Percentiles rank a stretch among this genome's conserved stretches.
Conservation (phyloP, 768 basidiomycete species). For the Macrolepiota albuminosa region DNA sequence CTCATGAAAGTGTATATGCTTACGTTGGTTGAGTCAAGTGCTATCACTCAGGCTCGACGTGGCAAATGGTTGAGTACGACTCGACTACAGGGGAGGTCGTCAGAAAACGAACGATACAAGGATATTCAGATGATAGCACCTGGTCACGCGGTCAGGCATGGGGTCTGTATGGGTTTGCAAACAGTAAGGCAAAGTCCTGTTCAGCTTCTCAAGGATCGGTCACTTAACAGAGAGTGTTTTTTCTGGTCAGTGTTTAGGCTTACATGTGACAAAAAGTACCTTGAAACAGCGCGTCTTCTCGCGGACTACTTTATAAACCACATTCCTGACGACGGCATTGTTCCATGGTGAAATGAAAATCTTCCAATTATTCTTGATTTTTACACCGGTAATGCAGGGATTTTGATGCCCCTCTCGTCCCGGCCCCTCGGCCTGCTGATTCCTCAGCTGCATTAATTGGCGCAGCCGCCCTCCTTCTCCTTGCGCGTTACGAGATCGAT, state of each 20-base stretch:
- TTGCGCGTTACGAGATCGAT: slow-evolving; percentile 40
- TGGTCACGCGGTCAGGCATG: slow-evolving; percentile 75
- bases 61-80: slow-evolving; percentile 67
- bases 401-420: slow-evolving; percentile 60
- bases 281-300: slow-evolving; percentile 54
- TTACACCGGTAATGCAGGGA: slow-evolving; percentile 41
- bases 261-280: slow-evolving; percentile 45
- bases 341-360: slow-evolving; percentile 51
- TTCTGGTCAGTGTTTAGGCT: slow-evolving; percentile 48
- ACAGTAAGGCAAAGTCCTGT: slow-evolving; percentile 43
- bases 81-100: slow-evolving; percentile 59
- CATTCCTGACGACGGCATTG: slow-evolving; percentile 54
- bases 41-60: slow-evolving; percentile 35
- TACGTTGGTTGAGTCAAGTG: not conserved
- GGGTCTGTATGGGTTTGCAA: slow-evolving; percentile 67
- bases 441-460: slow-evolving; percentile 67
- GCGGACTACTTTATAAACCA: slow-evolving; percentile 58
- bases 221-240: not conserved
- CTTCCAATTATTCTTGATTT: not conserved
- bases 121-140: slow-evolving; percentile 59
- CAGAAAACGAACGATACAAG: slow-evolving; percentile 53
- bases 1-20: not conserved
- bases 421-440: slow-evolving; percentile 55
- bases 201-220: not conserved
- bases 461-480: slow-evolving; percentile 52